Evolutionary conservation across 352 stramenopile genomes (phyloP).

Genomic region (Phytophthora palmivora): DNA sequence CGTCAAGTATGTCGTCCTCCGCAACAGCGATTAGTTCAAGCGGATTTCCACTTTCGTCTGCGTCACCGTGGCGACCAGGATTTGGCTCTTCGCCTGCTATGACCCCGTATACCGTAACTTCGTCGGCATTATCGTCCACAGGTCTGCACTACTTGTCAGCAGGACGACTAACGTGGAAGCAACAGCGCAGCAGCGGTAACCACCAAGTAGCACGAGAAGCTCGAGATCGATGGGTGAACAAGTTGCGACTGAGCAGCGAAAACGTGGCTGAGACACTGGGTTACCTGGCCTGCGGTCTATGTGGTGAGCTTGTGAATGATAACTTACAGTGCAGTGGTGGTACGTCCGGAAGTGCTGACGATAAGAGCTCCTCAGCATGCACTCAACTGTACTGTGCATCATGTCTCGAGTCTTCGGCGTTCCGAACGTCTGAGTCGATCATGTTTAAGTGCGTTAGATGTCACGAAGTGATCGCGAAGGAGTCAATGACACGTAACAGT

Average conservation of each 20-base stretch:
- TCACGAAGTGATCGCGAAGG: conserved; percentile 43
- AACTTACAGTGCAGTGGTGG: conserved; percentile 69
- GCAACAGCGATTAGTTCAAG: conserved; percentile 13
- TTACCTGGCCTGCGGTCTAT: conserved; percentile 74
- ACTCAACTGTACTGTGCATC: conserved; percentile 75
- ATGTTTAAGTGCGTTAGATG: conserved; percentile 67
- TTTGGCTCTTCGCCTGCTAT: conserved; percentile 16
- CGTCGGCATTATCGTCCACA: conserved; percentile 22
- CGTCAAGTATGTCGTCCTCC: conserved; percentile 10
- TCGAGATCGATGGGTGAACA: conserved; percentile 52
- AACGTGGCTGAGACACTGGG: conserved; percentile 57
- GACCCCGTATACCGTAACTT: conserved; percentile 16
- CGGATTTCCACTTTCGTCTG: conserved; percentile 16
- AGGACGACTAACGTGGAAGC: conserved; percentile 53
- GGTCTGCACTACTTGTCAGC: conserved; percentile 28
- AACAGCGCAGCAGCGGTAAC: conserved; percentile 33
- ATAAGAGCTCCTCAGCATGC: conserved; percentile 42
- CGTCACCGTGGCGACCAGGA: conserved; percentile 34
- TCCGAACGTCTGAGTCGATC: conserved; percentile 25
- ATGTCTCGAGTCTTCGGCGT: conserved; percentile 52
- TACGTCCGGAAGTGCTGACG: conserved; percentile 8
- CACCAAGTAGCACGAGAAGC: conserved; percentile 36
- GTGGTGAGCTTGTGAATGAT: conserved; percentile 75
- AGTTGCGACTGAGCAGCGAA: conserved; percentile 46
- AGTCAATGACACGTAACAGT: conserved; percentile 63